Evolutionary conservation across 805 yeast genomes (phyloP).

Genomic region (Candida verbasci): DNA sequence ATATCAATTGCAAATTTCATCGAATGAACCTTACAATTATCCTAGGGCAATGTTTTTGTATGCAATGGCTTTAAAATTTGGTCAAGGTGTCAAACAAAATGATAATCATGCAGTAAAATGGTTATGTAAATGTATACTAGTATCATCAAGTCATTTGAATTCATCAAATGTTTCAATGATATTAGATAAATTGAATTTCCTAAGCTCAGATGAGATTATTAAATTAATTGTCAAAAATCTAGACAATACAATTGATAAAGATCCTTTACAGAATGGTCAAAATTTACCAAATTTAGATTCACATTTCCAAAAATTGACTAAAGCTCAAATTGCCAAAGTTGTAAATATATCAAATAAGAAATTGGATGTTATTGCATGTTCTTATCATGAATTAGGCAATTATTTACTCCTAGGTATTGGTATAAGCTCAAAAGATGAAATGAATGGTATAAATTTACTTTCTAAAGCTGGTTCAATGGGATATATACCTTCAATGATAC

Average conservation of each 20-base stretch:
- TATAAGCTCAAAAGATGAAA: constrained; percentile 43
- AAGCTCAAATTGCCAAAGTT: constrained; percentile 23
- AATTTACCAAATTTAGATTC: constrained; percentile 25
- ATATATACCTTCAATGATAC: constrained; percentile 61
- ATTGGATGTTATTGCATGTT: constrained; percentile 43
- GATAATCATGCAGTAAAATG: constrained; percentile 52
- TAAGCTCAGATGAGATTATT: constrained; percentile 26
- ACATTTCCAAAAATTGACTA: constrained; percentile 19
- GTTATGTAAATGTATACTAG: constrained; percentile 47
- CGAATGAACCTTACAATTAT: constrained; percentile 54
- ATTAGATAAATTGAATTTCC: constrained; percentile 20
- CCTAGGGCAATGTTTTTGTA: constrained; percentile 61
- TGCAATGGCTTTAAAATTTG: constrained; percentile 61
- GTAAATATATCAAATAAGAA: constrained; percentile 29
- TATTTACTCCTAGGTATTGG: constrained; percentile 58
- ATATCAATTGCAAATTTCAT: constrained; percentile 61
- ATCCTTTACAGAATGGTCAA: constrained; percentile 15
- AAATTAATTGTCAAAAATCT: constrained; percentile 21
- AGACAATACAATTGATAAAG: constrained; percentile 11
- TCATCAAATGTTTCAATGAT: constrained; percentile 12
- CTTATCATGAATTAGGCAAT: constrained; percentile 61
- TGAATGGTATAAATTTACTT: constrained; percentile 52
- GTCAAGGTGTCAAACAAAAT: constrained; percentile 63
- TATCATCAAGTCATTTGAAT: constrained; percentile 7
- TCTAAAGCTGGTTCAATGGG: constrained; percentile 68